A percentile compares a stretch with the other conserved stretches of the same genome.
Evolutionary conservation across 2,329 filamentous ascomycete species (phyloP).

Genomic region (Penicillium sp.): DNA sequence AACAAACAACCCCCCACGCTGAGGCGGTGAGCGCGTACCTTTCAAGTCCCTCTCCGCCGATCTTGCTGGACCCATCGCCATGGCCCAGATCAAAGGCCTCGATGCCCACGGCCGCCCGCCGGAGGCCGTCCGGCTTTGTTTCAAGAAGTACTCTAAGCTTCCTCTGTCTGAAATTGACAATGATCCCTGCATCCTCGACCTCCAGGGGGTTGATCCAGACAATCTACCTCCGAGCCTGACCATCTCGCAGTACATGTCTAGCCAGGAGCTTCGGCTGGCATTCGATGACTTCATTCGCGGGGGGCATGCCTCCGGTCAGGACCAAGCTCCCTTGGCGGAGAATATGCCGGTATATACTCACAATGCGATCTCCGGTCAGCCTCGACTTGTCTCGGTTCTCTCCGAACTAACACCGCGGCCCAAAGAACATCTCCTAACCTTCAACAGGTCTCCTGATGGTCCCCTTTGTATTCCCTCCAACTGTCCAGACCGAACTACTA

Average conservation of each 20-base stretch:
- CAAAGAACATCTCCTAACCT: constrained; percentile 22
- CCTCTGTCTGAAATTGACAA: constrained; percentile 52
- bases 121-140: constrained; percentile 64
- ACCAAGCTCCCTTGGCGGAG: constrained; percentile 18
- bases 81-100: constrained; percentile 46
- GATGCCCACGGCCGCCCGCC: constrained; percentile 80
- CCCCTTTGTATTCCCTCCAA: constrained; percentile 68
- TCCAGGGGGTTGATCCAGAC: constrained; percentile 41
- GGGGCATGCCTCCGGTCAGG: constrained; percentile 6
- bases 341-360: constrained; percentile 39
- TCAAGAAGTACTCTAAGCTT: constrained; percentile 70
- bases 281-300: constrained; percentile 33
- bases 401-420: constrained; percentile 9
- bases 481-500: constrained; percentile 68
- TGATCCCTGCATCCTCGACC: constrained; percentile 59
- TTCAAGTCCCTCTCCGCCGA: neutral
- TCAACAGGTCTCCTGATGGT: constrained; percentile 71
- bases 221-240: constrained; percentile 26
- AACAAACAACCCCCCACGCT: constrained; percentile 39
- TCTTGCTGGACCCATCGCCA: constrained; percentile 10
- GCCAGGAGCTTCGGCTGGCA: constrained; percentile 28
- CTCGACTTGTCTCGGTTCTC: constrained; percentile 7
- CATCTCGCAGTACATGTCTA: constrained; percentile 30
- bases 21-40: constrained; percentile 32
- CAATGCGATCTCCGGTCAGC: constrained; percentile 38